phyloP scores from a whole-genome alignment of 2,329 filamentous ascomycete genomes.

The Fusarium sp. region DNA sequence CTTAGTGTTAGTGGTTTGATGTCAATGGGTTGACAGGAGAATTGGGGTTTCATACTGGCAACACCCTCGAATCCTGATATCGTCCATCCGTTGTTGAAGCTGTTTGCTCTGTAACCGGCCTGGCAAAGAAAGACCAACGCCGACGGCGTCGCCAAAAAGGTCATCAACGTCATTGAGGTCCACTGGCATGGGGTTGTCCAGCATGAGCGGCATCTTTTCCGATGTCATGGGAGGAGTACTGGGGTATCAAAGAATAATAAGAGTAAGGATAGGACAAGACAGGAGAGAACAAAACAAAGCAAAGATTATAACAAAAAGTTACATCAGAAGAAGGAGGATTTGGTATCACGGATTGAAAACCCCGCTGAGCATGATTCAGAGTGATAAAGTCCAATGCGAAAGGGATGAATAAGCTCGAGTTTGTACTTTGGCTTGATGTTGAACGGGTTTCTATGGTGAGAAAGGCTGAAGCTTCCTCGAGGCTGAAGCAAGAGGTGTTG shows the following conservation, averaged over 20 bases:
- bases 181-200: conserved; percentile 60
- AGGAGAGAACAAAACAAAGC: conserved; percentile 2
- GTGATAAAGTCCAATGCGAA: conserved; percentile 22
- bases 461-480: conserved; percentile 42
- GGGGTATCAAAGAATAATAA: conserved; percentile 37
- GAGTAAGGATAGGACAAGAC: conserved; percentile 7
- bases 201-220: conserved; percentile 59
- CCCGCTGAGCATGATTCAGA: conserved; percentile 23
- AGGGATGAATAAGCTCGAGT: conserved; percentile 7
- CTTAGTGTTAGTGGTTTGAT: conserved; percentile 27
- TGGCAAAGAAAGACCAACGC: conserved; percentile 68
- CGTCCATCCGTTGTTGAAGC: conserved; percentile 79
- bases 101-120: conserved; percentile 65
- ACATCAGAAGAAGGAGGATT: conserved; percentile 31
- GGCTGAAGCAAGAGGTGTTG: conserved; percentile 37
- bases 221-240: conserved; percentile 50
- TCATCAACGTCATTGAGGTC: conserved; percentile 75
- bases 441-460: conserved; percentile 24
- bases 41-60: conserved; percentile 73
- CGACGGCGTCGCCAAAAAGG: conserved; percentile 79
- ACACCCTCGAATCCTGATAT: conserved; percentile 80
- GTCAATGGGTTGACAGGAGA: background rate
- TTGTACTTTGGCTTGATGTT: conserved; percentile 6
- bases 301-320: conserved; percentile 8
- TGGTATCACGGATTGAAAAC: background rate